Percentiles rank a stretch among this genome's conserved stretches.
Evolutionary conservation across 2,329 filamentous ascomycete species (phyloP).

Genomic region (Gaeumannomyces tritici): DNA sequence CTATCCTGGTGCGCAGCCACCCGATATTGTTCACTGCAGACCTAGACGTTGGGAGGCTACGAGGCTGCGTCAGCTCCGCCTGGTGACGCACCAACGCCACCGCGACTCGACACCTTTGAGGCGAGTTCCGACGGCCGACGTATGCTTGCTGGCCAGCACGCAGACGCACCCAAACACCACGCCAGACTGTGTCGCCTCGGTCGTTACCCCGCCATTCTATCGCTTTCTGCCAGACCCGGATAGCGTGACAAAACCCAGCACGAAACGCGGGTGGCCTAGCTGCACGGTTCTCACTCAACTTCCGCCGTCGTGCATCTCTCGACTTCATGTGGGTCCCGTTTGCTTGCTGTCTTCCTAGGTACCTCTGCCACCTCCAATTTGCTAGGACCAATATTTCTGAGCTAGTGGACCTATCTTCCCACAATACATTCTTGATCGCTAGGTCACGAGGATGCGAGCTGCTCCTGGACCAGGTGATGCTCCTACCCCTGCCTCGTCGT

Average conservation of each 20-base stretch:
- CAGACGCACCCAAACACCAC: background rate
- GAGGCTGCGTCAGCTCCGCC: constrained; percentile 11
- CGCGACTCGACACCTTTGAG: background rate
- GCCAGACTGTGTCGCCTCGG: background rate
- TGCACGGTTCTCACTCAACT: background rate
- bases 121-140: background rate
- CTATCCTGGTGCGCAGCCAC: background rate
- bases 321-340: background rate
- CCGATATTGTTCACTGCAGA: background rate
- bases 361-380: no score
- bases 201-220: background rate
- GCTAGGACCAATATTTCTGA: background rate
- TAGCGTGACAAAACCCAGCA: background rate
- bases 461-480: no score
- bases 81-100: background rate
- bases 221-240: background rate
- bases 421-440: background rate
- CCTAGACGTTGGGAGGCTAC: constrained; percentile 9
- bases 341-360: background rate
- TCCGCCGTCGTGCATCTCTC: background rate
- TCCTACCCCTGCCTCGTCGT: background rate
- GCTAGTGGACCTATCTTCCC: background rate
- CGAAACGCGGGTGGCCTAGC: background rate
- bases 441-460: background rate
- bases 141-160: background rate